Conservation (phyloP, 495 filamentous ascomycete genomes). For the Trichoderma asperelloides region DNA sequence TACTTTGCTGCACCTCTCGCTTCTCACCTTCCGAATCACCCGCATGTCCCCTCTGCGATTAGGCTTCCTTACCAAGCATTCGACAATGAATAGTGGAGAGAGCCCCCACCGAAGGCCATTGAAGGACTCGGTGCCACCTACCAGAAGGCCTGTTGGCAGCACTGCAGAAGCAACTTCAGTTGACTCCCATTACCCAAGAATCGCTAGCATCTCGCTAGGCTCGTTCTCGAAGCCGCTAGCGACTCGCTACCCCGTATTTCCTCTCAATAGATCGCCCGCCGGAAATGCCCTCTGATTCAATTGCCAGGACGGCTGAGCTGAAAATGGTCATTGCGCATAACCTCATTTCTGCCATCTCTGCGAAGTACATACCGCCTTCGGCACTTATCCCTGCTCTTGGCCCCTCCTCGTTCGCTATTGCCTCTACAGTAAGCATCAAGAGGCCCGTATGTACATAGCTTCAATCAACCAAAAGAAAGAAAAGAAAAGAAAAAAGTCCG, state of each 20-base stretch:
- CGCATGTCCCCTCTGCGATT: not conserved
- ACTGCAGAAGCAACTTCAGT: no score
- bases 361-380: no score
- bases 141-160: no score
- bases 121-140: not conserved
- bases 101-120: not conserved
- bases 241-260: not conserved
- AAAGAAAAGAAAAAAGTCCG: not conserved
- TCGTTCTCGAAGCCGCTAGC: not conserved
- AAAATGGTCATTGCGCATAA: not conserved
- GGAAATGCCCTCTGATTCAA: not conserved
- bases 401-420: no score
- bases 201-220: not conserved
- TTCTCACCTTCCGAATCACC: slow-evolving; percentile 2
- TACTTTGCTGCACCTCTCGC: not conserved
- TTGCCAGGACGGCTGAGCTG: not conserved
- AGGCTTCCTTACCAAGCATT: not conserved
- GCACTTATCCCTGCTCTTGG: no score
- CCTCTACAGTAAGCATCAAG: no score
- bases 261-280: not conserved
- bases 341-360: not conserved
- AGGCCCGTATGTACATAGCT: no score
- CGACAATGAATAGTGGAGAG: no score
- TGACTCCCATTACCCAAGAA: no score
- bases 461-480: not conserved